A percentile compares a stretch with the other conserved stretches of the same genome.
Evolutionary conservation across 2,329 filamentous ascomycete genomes (phyloP).

Genomic region (Penicillium aurantiogriseum): DNA sequence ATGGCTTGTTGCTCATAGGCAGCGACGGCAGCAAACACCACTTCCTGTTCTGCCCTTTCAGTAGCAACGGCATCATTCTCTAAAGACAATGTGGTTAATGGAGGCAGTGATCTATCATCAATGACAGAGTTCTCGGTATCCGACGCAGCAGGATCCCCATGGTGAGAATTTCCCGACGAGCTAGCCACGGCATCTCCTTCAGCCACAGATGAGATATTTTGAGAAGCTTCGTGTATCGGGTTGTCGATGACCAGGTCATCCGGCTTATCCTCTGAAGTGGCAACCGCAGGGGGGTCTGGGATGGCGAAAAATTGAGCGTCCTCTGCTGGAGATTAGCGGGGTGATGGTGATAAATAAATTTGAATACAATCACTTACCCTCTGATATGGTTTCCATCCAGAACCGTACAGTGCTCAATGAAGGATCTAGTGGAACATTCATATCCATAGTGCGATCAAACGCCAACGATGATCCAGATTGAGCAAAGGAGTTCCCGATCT

Average conservation of each 20-base stretch:
- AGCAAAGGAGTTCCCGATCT: conserved; percentile 37
- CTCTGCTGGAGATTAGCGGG: conserved; percentile 19
- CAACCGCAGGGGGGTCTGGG: conserved; percentile 30
- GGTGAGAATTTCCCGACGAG: conserved; percentile 25
- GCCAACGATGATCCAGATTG: conserved; percentile 35
- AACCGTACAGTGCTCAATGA: conserved; percentile 33
- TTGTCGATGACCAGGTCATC: conserved; percentile 34
- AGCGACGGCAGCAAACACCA: conserved; percentile 31
- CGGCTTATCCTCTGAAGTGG: conserved; percentile 28
- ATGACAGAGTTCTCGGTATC: neutral
- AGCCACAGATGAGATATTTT: conserved; percentile 15
- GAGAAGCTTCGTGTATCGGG: conserved; percentile 24
- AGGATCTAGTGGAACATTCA: conserved; percentile 30
- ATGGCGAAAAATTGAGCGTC: conserved; percentile 40
- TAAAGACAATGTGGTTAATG: conserved; percentile 8
- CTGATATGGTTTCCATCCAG: conserved; percentile 42
- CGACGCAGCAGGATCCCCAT: neutral
- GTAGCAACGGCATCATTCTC: conserved; percentile 15
- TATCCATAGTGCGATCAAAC: conserved; percentile 35
- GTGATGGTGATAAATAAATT: neutral
- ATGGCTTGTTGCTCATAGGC: conserved; percentile 29
- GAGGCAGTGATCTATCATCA: neutral
- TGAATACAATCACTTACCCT: conserved; percentile 24
- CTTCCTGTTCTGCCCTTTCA: conserved; percentile 27
- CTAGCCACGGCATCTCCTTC: conserved; percentile 29